Evolutionary conservation across 2,329 filamentous ascomycete species (phyloP).

Genomic region (Colletotrichum aenigma): DNA sequence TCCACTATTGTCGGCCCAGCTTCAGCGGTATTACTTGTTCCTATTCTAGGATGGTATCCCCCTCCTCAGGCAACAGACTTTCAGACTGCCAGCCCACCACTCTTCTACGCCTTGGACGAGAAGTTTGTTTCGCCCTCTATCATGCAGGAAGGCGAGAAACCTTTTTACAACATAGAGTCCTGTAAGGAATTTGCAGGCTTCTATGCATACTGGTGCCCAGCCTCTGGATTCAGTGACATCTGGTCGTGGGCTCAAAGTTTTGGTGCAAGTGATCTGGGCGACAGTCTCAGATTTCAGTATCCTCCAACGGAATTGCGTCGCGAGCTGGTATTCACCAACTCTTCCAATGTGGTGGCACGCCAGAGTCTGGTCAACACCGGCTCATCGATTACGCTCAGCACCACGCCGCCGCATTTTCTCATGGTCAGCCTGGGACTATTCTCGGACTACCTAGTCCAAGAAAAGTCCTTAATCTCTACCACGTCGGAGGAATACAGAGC

Average conservation of each 20-base stretch:
- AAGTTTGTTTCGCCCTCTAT: neutral
- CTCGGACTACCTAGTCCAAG: too few species aligned
- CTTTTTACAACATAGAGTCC: too few species aligned
- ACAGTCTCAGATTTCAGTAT: neutral
- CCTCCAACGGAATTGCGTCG: neutral
- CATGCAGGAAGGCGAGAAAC: neutral
- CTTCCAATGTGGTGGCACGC: too few species aligned
- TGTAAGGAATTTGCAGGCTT: neutral
- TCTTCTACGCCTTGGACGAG: neutral
- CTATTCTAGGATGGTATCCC: neutral
- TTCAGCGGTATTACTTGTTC: constrained; percentile 4
- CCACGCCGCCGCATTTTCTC: neutral
- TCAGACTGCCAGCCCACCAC: neutral
- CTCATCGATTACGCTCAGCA: neutral
- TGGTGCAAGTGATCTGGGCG: neutral
- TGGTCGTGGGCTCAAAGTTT: neutral
- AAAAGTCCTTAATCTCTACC: too few species aligned
- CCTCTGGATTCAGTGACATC: neutral
- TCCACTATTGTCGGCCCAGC: neutral
- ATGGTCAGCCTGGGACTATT: neutral
- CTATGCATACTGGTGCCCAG: neutral
- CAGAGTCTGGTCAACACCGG: too few species aligned
- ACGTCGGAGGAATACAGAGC: neutral
- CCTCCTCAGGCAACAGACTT: neutral
- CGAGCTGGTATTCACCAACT: neutral